Conservation (phyloP, 768 basidiomycete species). For the Rhodotorula sphaerocarpa region DNA sequence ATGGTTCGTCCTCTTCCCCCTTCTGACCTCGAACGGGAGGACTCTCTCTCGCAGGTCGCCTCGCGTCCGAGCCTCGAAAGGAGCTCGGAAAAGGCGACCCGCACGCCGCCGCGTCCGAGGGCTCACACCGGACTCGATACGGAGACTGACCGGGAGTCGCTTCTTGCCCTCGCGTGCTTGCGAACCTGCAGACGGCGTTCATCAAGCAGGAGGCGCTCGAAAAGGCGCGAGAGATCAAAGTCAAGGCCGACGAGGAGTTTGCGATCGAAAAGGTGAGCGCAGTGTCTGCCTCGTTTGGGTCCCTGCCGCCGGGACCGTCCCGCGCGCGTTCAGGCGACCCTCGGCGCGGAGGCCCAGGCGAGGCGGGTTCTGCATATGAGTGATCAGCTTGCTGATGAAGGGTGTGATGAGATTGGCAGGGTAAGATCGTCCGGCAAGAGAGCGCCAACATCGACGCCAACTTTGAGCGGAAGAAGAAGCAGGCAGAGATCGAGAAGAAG, state of each 20-base stretch:
- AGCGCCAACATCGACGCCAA: slow-evolving; percentile 86
- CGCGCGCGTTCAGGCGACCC: no score
- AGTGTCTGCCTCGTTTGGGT: no score
- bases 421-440: slow-evolving; percentile 94
- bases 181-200: slow-evolving; percentile 66
- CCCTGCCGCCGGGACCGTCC: no score
- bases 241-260: slow-evolving; percentile 98
- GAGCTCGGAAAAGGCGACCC: no score
- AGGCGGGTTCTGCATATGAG: background rate
- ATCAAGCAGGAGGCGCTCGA: slow-evolving; percentile 98
- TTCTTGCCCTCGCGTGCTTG: background rate
- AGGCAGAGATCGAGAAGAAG: slow-evolving; percentile 86
- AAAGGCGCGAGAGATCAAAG: slow-evolving; percentile 91
- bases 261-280: slow-evolving; percentile 81
- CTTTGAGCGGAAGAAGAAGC: slow-evolving; percentile 93
- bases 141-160: no score
- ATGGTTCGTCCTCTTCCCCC: slow-evolving; percentile 57
- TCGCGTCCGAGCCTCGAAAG: no score
- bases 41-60: no score
- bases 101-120: no score
- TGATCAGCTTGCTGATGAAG: no score
- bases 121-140: no score
- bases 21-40: background rate
- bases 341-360: background rate
- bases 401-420: slow-evolving; percentile 52